Percentiles rank a stretch among this genome's conserved stretches.
Conservation (phyloP, 1,139 yeast genomes). For the Yamadazyma jaroonii region DNA sequence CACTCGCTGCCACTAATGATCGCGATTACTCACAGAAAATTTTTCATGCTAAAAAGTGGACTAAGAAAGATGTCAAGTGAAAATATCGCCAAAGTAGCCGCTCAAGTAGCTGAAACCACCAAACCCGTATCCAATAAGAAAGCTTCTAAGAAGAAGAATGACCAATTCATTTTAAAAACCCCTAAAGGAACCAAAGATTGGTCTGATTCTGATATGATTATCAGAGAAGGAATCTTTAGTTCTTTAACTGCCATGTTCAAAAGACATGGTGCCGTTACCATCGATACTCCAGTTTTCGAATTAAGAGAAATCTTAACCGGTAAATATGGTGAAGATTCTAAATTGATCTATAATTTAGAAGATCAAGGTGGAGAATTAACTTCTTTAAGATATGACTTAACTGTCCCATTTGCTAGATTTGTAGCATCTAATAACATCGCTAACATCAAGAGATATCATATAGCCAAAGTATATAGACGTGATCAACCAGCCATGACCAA, state of each 20-base stretch:
- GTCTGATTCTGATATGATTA: conserved; percentile 96
- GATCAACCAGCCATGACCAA: conserved; percentile 99
- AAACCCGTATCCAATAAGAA: conserved; percentile 10
- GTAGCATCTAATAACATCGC: conserved; percentile 93
- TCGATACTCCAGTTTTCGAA: conserved; percentile 97
- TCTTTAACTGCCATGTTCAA: conserved; percentile 74
- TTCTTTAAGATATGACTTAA: conserved; percentile 89
- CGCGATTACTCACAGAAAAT: neutral
- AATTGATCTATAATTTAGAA: conserved; percentile 88
- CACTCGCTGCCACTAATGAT: no score
- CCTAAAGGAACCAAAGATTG: conserved; percentile 98
- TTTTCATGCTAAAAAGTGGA: conserved; percentile 4
- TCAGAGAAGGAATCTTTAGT: conserved; percentile 81
- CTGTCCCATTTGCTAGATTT: conserved; percentile 96
- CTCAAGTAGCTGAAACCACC: neutral
- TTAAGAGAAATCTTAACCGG: conserved; percentile 93
- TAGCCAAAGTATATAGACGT: conserved; percentile 96
- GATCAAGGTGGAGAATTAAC: conserved; percentile 99
- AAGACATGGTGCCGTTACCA: conserved; percentile 96
- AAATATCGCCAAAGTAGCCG: conserved; percentile 10
- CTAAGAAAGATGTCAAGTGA: conserved; percentile 26
- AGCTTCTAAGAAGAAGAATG: conserved; percentile 29
- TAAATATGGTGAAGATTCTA: conserved; percentile 97
- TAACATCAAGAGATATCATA: conserved; percentile 88
- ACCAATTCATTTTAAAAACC: conserved; percentile 72